phyloP scores from a whole-genome alignment of 345 rosid genomes.

The Aurinia saxatilis region DNA sequence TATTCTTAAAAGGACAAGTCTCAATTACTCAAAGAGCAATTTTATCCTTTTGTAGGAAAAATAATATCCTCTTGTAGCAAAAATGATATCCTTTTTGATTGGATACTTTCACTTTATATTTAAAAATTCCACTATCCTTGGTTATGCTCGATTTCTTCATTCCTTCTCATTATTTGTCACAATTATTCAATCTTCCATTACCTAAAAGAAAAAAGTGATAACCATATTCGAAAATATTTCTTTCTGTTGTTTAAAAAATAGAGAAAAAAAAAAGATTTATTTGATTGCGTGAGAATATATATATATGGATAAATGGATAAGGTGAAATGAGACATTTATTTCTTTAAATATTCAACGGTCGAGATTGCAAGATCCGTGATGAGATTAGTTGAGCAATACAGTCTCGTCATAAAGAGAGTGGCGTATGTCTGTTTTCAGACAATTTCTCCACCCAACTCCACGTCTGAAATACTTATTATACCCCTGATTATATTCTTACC shows the following conservation, averaged over 20 bases:
- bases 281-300: slow-evolving; percentile 15
- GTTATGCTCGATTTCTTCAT: slow-evolving; percentile 16
- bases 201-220: background rate
- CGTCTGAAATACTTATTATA: background rate
- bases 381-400: slow-evolving; percentile 25
- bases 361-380: slow-evolving; percentile 20
- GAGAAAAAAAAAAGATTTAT: background rate
- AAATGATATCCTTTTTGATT: slow-evolving; percentile 24
- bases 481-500: background rate
- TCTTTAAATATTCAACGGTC: slow-evolving; percentile 14
- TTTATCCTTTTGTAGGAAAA: slow-evolving; percentile 10
- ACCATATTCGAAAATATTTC: background rate
- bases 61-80: background rate
- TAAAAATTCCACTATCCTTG: slow-evolving; percentile 20
- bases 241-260: too few relatives aligned
- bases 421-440: background rate
- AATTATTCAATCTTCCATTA: background rate
- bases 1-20: slow-evolving; percentile 12
- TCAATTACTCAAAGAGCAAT: slow-evolving; percentile 8
- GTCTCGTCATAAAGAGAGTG: slow-evolving; percentile 12
- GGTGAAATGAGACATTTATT: background rate
- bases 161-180: slow-evolving; percentile 7
- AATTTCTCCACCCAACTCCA: background rate
- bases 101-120: slow-evolving; percentile 23
- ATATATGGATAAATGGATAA: slow-evolving; percentile 27